These are phyloP conservation scores for Ciborinia camelliae DNA, from an alignment of 2,329 filamentous ascomycete genomes.

Conservation along the genomic window DNA sequence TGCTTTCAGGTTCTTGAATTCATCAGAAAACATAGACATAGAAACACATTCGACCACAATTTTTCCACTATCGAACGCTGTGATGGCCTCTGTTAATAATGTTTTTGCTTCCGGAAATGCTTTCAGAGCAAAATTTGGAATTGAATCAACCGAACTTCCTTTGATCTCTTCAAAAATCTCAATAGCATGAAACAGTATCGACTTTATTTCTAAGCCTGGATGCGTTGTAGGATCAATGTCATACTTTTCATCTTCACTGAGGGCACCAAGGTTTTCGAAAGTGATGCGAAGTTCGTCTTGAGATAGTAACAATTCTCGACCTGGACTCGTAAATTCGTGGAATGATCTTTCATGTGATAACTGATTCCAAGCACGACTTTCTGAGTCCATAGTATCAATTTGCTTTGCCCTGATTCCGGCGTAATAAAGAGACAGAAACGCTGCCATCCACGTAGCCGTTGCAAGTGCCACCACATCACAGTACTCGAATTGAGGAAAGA, in stretches of 20 bases:
- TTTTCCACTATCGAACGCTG: constrained; percentile 27
- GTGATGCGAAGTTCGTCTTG: constrained; percentile 17
- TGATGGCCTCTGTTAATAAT: constrained; percentile 33
- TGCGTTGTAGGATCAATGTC: constrained; percentile 11
- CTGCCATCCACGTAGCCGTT: constrained; percentile 50
- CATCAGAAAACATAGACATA: constrained; percentile 21
- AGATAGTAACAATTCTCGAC: constrained; percentile 15
- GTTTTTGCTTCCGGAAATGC: constrained; percentile 45
- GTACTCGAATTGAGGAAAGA: constrained; percentile 43
- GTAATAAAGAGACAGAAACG: constrained; percentile 36
- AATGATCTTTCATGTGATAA: constrained; percentile 15
- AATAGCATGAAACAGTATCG: constrained; percentile 15
- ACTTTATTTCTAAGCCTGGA: constrained; percentile 14
- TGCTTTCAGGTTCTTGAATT: constrained; percentile 25
- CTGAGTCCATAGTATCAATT: constrained; percentile 2
- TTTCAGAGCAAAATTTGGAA: constrained; percentile 34
- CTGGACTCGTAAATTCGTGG: constrained; percentile 17
- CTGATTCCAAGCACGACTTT: constrained; percentile 8
- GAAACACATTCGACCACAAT: constrained; percentile 30
- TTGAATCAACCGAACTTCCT: constrained; percentile 15
- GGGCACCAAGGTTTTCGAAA: constrained; percentile 13
- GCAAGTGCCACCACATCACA: constrained; percentile 48
- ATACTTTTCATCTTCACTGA: constrained; percentile 16
- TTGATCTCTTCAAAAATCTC: constrained; percentile 12
- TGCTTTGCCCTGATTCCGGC: constrained; percentile 12